A percentile compares a stretch with the other conserved stretches of the same genome.
Conservation (phyloP, 495 filamentous ascomycete species). For the Trichoderma asperelloides region DNA sequence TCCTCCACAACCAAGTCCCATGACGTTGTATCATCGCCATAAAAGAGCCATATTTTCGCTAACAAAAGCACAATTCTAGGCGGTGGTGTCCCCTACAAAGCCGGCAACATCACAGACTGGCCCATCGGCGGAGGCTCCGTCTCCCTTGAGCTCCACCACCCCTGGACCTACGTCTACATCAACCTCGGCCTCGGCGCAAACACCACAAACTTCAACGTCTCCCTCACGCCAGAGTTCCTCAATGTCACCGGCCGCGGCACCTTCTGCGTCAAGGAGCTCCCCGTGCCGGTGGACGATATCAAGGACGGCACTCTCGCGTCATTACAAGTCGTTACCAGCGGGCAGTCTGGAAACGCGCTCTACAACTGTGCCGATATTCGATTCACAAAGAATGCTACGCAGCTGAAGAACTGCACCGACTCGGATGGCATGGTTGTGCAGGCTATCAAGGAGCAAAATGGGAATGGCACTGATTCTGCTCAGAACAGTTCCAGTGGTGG, state of each 20-base stretch:
- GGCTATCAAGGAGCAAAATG: conserved; percentile 14
- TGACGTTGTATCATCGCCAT: no score
- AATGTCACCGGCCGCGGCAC: conserved; percentile 55
- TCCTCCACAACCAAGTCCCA: no score
- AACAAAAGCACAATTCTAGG: conserved; percentile 27
- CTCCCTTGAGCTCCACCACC: conserved; percentile 41
- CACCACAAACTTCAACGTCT: conserved; percentile 51
- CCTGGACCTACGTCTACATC: conserved; percentile 49
- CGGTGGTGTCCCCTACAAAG: conserved; percentile 42
- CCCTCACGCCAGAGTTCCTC: conserved; percentile 38
- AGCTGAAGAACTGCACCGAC: conserved; percentile 34
- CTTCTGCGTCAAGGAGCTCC: conserved; percentile 45
- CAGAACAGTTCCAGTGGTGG: not conserved
- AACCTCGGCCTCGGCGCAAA: conserved; percentile 52
- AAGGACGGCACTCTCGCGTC: conserved; percentile 43
- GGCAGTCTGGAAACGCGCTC: conserved; percentile 37
- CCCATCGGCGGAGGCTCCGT: conserved; percentile 48
- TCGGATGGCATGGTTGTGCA: conserved; percentile 29
- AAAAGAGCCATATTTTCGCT: conserved; percentile 13
- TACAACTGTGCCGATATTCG: conserved; percentile 62
- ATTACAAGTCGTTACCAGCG: conserved; percentile 50
- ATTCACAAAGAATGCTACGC: conserved; percentile 37
- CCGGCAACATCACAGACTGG: conserved; percentile 52
- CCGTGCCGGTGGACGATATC: conserved; percentile 30
- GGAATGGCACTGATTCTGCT: conserved; percentile 11